phyloP scores from a whole-genome alignment of 139 green algal species.

The Volvox africanus region DNA sequence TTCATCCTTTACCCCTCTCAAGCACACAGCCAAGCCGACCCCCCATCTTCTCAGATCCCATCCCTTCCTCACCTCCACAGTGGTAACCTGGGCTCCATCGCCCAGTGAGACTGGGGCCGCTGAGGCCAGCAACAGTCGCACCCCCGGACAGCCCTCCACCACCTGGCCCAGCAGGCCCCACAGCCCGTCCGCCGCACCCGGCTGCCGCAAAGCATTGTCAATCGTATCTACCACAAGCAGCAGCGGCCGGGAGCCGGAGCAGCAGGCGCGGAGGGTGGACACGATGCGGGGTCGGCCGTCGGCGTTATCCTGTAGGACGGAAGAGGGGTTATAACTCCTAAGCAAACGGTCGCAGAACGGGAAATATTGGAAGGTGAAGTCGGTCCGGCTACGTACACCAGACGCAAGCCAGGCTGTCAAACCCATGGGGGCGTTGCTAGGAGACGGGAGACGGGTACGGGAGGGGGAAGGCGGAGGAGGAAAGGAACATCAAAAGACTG shows the following conservation, averaged over 20 bases:
- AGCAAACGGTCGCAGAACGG: too few relatives aligned
- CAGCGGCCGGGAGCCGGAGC: conserved; percentile 16
- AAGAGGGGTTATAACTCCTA: neutral
- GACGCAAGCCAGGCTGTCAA: neutral
- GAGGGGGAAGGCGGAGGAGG: neutral
- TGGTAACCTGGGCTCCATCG: conserved; percentile 5
- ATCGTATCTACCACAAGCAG: conserved; percentile 45
- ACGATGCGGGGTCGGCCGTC: conserved; percentile 29
- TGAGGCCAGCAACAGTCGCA: conserved; percentile 15
- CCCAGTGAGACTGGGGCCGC: neutral
- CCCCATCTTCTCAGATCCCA: neutral
- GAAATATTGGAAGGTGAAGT: too few relatives aligned
- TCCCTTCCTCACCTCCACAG: conserved; percentile 12
- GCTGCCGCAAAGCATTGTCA: conserved; percentile 19
- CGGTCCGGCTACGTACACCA: too few relatives aligned
- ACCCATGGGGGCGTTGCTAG: neutral
- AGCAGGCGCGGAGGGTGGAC: conserved; percentile 37
- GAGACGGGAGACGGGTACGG: too few relatives aligned
- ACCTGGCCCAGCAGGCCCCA: conserved; percentile 26
- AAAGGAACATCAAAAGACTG: too few relatives aligned
- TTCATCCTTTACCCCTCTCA: neutral
- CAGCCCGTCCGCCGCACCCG: conserved; percentile 25
- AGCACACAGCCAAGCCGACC: neutral
- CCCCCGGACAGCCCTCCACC: neutral
- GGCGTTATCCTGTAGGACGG: conserved; percentile 25